Percentiles rank a stretch among this genome's conserved stretches.
Conservation (phyloP, 768 basidiomycete species). For the Phaeolepiota aurea region DNA sequence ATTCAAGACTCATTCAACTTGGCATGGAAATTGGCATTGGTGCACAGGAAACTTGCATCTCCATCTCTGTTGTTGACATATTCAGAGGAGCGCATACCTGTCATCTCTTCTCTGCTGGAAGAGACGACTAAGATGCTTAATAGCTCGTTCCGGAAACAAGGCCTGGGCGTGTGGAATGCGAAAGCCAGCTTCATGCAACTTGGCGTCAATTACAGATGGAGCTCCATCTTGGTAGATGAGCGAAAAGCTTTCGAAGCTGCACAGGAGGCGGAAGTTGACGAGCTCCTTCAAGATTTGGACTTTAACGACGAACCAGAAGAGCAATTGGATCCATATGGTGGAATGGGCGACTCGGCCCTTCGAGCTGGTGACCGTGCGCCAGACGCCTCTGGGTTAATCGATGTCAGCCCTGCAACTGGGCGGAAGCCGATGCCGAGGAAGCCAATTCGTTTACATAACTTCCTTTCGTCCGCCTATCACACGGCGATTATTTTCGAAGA, state of each 20-base stretch:
- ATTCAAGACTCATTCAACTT: constrained; percentile 24
- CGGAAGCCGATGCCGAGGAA: constrained; percentile 26
- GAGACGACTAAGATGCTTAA: constrained; percentile 17
- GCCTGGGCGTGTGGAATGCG: constrained; percentile 4
- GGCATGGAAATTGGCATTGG: constrained; percentile 23
- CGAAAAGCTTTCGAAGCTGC: constrained; percentile 11
- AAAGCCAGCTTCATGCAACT: constrained; percentile 24
- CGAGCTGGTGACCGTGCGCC: constrained; percentile 37
- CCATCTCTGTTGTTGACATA: constrained; percentile 18
- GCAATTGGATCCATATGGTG: constrained; percentile 21
- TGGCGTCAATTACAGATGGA: constrained; percentile 47
- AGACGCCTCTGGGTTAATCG: constrained; percentile 26
- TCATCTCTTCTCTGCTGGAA: constrained; percentile 27
- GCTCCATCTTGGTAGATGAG: constrained; percentile 37
- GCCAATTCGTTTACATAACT: too few species aligned
- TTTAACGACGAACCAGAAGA: constrained; percentile 14
- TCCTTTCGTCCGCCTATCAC: constrained; percentile 25
- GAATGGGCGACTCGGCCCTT: constrained; percentile 15
- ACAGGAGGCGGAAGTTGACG: constrained; percentile 7
- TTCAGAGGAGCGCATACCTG: constrained; percentile 21
- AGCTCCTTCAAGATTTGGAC: constrained; percentile 8
- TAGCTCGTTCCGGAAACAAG: constrained; percentile 5
- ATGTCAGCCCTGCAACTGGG: constrained; percentile 10
- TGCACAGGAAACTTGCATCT: constrained; percentile 13
- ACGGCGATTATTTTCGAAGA: constrained; percentile 31